Percentiles rank a stretch among this genome's conserved stretches.
Evolutionary conservation across 495 filamentous ascomycete genomes (phyloP).

Genomic region (Neurospora sp.): DNA sequence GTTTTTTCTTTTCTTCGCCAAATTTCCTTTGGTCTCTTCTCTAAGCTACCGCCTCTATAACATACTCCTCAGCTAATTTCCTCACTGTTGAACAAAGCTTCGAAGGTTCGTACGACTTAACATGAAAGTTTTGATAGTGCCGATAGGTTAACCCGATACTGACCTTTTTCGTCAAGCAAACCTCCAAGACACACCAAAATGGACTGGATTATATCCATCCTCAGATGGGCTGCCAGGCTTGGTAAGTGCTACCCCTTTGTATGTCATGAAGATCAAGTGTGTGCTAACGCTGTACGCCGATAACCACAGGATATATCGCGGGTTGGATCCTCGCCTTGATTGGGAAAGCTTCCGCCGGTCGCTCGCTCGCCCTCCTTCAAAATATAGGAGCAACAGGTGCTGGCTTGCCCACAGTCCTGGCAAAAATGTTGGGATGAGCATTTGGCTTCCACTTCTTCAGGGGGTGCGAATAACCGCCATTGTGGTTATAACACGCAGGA

Average conservation of each 20-base stretch:
- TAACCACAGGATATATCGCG: rapidly evolving
- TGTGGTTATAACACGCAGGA: background rate
- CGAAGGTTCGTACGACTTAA: background rate
- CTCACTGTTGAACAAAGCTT: background rate
- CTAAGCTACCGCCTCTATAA: background rate
- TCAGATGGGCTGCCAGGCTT: too few species aligned
- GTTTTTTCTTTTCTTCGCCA: background rate
- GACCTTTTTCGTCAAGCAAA: background rate
- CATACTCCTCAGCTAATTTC: background rate
- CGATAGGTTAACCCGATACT: rapidly evolving
- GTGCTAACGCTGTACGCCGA: too few species aligned
- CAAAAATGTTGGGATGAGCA: too few species aligned
- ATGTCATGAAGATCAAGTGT: too few species aligned
- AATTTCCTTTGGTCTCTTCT: background rate
- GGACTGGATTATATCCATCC: background rate
- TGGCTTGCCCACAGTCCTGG: too few species aligned
- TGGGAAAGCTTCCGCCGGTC: too few species aligned
- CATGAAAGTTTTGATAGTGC: too few species aligned
- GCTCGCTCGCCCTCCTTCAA: too few species aligned
- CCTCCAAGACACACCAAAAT: background rate
- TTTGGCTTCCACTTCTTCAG: background rate
- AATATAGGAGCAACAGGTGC: too few species aligned
- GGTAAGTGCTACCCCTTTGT: too few species aligned
- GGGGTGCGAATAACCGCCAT: background rate
- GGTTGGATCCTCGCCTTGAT: too few species aligned